Base-by-base conservation (phyloP, 345 rosid genomes). In the Diplotaxis tenuifolia region DNA sequence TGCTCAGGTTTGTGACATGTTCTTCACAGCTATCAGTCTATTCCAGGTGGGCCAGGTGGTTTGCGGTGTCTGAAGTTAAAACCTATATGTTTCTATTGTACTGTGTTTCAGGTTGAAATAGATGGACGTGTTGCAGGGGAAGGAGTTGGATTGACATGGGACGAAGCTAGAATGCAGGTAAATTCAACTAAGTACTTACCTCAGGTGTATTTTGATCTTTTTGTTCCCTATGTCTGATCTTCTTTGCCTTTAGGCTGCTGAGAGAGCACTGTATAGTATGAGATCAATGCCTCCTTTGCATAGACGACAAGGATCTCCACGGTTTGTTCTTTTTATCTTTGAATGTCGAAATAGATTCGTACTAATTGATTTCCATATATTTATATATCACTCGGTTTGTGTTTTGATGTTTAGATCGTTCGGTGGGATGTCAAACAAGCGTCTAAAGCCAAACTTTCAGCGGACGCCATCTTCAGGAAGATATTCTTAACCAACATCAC, bases 101-200 rank as follows among this genome's bases (percentile, higher is more conserved):
- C 60, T 53, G 28, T 70, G 70, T 67, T 68, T 68, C 82, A 96
- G 98, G 97, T 96, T 77, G 95, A 92, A 87, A 78, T 96, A n/a
- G 93, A 89, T 79, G 98, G 98, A 31, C 97, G 85, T 80, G 87
- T 90, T 62, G 60, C 92, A 76, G 98, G 97, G 25, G 87, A 86
- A 82, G 99, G 98, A 36, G 76, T 79, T 50, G 99, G 99, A 65
- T 85, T 75, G 9, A 87, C 98, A n/a, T 92, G 96, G 97, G 98
- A 92, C 67, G 97, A 96, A 77, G 99, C 99, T 73, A 88, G 83
- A 85, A 83, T 80, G 89, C 96, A 85, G 94, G 97, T 90, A 85
- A 67, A 54, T 36, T 28, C 3, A 58, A 12, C 20, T 28, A 34
- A 72, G 22, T 34, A 28, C 2, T 2, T 11, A 4, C 64, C 70